phyloP scores from a whole-genome alignment of 768 basidiomycete genomes.

The Crucibulum laeve region DNA sequence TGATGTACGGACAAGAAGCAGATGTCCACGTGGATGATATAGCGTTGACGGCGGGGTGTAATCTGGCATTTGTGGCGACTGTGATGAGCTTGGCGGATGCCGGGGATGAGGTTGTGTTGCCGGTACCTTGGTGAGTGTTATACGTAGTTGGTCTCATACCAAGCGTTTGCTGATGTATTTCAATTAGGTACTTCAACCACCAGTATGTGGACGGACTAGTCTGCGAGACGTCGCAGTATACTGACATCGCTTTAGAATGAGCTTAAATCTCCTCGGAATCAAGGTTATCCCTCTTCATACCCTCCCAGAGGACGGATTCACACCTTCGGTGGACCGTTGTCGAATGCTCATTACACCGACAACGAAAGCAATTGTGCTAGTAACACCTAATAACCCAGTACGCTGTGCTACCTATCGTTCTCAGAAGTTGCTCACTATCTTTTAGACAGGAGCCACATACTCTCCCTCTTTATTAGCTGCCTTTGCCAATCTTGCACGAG shows the following conservation, averaged over 20 bases:
- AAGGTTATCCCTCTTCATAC: slow-evolving; percentile 52
- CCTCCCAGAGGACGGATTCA: slow-evolving; percentile 46
- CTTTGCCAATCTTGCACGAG: slow-evolving; percentile 57
- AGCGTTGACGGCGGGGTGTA: slow-evolving; percentile 69
- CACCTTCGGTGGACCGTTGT: slow-evolving; percentile 52
- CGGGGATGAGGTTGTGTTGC: slow-evolving; percentile 70
- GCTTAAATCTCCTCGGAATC: slow-evolving; percentile 58
- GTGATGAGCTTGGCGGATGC: slow-evolving; percentile 63
- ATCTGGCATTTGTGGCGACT: slow-evolving; percentile 62
- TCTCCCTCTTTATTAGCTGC: slow-evolving; percentile 47
- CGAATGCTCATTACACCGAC: slow-evolving; percentile 46
- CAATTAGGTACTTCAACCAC: slow-evolving; percentile 64
- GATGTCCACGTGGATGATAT: slow-evolving; percentile 55
- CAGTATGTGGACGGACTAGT: slow-evolving; percentile 31
- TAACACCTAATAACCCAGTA: slow-evolving; percentile 77
- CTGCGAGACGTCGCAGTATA: neutral
- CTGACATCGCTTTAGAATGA: slow-evolving; percentile 47
- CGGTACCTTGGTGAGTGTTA: slow-evolving; percentile 56
- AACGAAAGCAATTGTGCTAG: slow-evolving; percentile 69
- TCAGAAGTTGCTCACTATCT: neutral
- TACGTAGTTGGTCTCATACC: neutral
- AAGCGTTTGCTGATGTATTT: neutral
- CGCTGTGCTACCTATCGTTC: slow-evolving; percentile 6
- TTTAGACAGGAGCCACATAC: slow-evolving; percentile 68
- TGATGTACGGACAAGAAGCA: slow-evolving; percentile 44